phyloP scores from a whole-genome alignment of 768 basidiomycete genomes.

The Panaeolus papilionaceus region DNA sequence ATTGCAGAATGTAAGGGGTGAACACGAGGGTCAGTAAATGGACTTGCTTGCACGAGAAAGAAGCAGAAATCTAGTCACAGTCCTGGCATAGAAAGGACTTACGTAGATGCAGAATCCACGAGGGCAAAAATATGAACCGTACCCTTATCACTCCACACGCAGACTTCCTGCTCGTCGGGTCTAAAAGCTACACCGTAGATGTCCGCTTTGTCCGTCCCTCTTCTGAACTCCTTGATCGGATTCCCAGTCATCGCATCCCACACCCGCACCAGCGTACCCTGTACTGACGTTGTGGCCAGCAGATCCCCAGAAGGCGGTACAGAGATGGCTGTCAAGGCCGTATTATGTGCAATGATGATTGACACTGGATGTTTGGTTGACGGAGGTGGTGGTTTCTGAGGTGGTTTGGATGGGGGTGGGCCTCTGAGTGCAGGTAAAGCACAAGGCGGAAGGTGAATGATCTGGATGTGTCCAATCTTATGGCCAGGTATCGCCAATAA shows the following conservation, averaged over 20 bases:
- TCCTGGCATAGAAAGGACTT: slow-evolving; percentile 38
- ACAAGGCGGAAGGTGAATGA: slow-evolving; percentile 86
- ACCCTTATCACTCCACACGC: slow-evolving; percentile 96
- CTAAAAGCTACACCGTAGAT: slow-evolving; percentile 92
- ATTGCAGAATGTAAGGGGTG: background rate
- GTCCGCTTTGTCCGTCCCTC: slow-evolving; percentile 89
- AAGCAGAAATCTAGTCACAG: slow-evolving; percentile 14
- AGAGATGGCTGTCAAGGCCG: slow-evolving; percentile 79
- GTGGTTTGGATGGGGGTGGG: slow-evolving; percentile 58
- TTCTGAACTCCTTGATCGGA: slow-evolving; percentile 78
- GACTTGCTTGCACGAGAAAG: slow-evolving; percentile 3
- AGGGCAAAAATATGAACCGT: slow-evolving; percentile 91
- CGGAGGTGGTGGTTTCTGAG: slow-evolving; percentile 61
- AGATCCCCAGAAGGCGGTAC: slow-evolving; percentile 79
- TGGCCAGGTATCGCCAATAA: slow-evolving; percentile 86
- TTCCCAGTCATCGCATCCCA: slow-evolving; percentile 83
- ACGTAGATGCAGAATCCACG: slow-evolving; percentile 68
- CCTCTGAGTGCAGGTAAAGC: slow-evolving; percentile 59
- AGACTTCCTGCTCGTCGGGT: slow-evolving; percentile 84
- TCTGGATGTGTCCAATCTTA: slow-evolving; percentile 87
- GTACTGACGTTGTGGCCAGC: slow-evolving; percentile 82
- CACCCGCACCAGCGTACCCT: slow-evolving; percentile 86
- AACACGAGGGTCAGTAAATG: background rate
- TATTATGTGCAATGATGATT: slow-evolving; percentile 85
- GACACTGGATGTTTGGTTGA: slow-evolving; percentile 71